Conservation (phyloP, 192 early-diverging fungal genomes). For the Mortierella alpina region DNA sequence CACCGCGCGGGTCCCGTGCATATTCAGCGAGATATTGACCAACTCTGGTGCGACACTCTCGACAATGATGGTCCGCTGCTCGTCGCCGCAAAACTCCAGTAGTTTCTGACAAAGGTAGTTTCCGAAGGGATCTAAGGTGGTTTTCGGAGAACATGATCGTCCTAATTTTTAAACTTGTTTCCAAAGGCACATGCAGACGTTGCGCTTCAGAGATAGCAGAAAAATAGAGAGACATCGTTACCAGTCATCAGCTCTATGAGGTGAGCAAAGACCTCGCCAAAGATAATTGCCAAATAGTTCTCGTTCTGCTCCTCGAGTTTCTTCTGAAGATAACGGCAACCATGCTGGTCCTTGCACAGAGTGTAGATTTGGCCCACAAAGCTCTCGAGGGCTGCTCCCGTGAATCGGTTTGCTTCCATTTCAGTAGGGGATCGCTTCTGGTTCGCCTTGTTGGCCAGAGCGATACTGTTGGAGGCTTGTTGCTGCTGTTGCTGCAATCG, state of each 20-base stretch:
- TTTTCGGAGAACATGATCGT: background rate
- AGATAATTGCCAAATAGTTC: constrained; percentile 74
- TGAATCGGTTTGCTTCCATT: constrained; percentile 73
- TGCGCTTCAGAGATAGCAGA: background rate
- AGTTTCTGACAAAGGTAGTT: constrained; percentile 94
- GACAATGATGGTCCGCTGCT: constrained; percentile 80
- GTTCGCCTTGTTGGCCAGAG: constrained; percentile 43
- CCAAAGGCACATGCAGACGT: background rate
- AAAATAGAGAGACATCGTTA: constrained; percentile 23
- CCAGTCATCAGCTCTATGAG: constrained; percentile 87
- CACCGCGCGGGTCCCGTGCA: constrained; percentile 94
- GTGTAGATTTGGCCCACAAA: constrained; percentile 79
- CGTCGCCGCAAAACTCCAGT: constrained; percentile 83
- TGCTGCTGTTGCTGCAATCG: constrained; percentile 41
- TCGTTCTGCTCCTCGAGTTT: constrained; percentile 82
- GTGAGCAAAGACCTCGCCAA: constrained; percentile 78
- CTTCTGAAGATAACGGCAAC: constrained; percentile 89
- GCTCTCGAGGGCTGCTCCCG: constrained; percentile 73
- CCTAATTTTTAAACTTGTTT: background rate
- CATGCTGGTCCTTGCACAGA: constrained; percentile 90
- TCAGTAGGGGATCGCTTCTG: constrained; percentile 43
- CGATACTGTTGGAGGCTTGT: constrained; percentile 27
- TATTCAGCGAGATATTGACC: constrained; percentile 84
- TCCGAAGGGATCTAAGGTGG: constrained; percentile 82
- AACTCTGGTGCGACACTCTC: constrained; percentile 78